Evolutionary conservation across 2,329 filamentous ascomycete species (phyloP).

Genomic region (Seiridium cupressi): DNA sequence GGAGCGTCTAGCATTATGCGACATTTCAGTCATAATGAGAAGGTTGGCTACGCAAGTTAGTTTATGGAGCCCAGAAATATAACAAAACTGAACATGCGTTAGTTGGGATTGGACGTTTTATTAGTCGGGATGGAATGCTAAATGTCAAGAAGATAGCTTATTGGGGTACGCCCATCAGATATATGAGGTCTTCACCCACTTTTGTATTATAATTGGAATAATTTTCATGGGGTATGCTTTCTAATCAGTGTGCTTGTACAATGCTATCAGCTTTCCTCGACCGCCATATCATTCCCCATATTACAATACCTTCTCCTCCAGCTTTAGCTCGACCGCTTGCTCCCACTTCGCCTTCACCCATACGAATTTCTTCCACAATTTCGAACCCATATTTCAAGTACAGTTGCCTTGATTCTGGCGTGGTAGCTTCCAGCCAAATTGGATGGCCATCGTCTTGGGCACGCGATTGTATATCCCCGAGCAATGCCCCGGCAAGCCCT

Average conservation of each 20-base stretch:
- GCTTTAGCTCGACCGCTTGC: not conserved
- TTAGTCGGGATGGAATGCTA: too few species aligned
- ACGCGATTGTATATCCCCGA: not conserved
- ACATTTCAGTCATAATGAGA: too few species aligned
- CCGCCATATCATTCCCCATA: conserved; percentile 4
- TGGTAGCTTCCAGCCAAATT: not conserved
- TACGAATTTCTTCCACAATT: not conserved
- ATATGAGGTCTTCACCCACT: too few species aligned
- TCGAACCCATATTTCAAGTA: not conserved
- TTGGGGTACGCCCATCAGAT: too few species aligned
- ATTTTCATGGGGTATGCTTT: not conserved
- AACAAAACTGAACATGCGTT: too few species aligned
- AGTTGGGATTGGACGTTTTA: too few species aligned
- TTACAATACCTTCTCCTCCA: not conserved
- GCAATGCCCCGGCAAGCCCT: not conserved
- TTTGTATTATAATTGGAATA: not conserved
- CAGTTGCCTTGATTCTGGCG: not conserved
- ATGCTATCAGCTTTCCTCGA: not conserved
- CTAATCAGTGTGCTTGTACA: not conserved
- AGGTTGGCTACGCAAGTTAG: too few species aligned
- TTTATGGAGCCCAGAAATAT: too few species aligned
- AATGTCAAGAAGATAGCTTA: too few species aligned
- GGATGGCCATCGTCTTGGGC: not conserved
- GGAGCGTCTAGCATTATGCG: too few species aligned
- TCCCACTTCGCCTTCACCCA: not conserved